Evolutionary conservation across 805 yeast genomes (phyloP), one percentile per base, ranked within the genome.

Genomic region (Scheffersomyces amazonensis): DNA sequence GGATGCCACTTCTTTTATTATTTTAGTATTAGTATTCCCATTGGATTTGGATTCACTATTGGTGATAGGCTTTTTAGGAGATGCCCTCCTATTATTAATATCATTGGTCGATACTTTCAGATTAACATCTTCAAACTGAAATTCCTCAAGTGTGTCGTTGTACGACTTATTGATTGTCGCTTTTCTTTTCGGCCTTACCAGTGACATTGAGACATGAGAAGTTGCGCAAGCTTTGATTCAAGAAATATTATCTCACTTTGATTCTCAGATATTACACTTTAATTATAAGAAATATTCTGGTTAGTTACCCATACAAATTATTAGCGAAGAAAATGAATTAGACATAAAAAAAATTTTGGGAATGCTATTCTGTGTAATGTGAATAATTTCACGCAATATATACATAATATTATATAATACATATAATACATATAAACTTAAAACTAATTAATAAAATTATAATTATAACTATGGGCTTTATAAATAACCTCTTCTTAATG

Each of bases 81-180:
- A 30, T 25, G 32, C 32, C 34, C 24, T 35, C 35, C 34, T 39
- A 6, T 20, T n/a, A 10, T 15, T 24, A 7, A 13, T 21, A n/a
- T n/a, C n/a, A 16, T 25, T 11, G 9, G 35, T 17, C 3, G 37
- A 31, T 13, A 34, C 21, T 7, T 20, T 20, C 9, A 6, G 6
- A 9, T 20, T 20, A 16, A 17, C 23, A 9, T 58, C 62, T 22
- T 58, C 64, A 27, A 51, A 52, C 3, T 44, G 35, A 13, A 49
- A 43, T 16, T 59, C 62, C 19, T 63, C 69, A 16, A 57, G 32
- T 4, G 57, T 46, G 34, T 65, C 71, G 32, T 48, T 52, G 40
- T 65, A 65, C 7, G 64, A 50, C 44, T 61, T 62, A 47, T 65
- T 64, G 34, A 53, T 54, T 12, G 71, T 54, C 11, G 71, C 71